A percentile compares a stretch with the other conserved stretches of the same genome.
These are phyloP conservation scores for Halenospora varia DNA, from an alignment of 495 filamentous ascomycete genomes.

Conservation along the genomic window DNA sequence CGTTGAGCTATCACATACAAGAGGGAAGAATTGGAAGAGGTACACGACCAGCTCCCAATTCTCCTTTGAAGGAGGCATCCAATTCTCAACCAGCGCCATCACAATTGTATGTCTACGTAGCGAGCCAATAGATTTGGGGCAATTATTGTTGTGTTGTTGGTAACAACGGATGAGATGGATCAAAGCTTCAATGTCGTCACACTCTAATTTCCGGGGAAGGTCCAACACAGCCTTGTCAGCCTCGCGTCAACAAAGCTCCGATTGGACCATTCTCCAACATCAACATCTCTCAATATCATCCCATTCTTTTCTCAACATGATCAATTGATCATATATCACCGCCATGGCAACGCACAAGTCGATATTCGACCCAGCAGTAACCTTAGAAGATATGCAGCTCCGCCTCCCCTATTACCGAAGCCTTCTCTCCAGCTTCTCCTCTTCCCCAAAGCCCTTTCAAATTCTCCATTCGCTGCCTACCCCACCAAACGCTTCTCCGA, in stretches of 20 bases:
- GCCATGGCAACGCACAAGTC: too few relatives aligned
- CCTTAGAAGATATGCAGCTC: constrained; percentile 5
- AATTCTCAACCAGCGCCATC: constrained; percentile 22
- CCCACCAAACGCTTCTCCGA: background rate
- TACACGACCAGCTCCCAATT: constrained; percentile 21
- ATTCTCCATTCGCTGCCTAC: constrained; percentile 16
- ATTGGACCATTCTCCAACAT: background rate
- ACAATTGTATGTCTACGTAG: too few relatives aligned
- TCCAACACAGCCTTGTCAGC: constrained; percentile 1
- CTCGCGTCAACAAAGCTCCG: background rate
- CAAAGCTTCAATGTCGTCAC: constrained; percentile 3
- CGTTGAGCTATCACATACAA: constrained; percentile 18
- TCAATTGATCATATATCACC: background rate
- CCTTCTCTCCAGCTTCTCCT: constrained; percentile 16
- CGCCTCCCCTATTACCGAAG: constrained; percentile 14
- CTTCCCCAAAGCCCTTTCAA: constrained; percentile 19
- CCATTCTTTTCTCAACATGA: background rate
- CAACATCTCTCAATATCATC: background rate
- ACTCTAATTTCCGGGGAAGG: too few relatives aligned
- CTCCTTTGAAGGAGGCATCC: constrained; percentile 20
- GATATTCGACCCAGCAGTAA: background rate
- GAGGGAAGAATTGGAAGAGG: constrained; percentile 23
- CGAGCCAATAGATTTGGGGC: too few relatives aligned
- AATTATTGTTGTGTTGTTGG: background rate
- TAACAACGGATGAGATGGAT: background rate